Evolutionary conservation across 768 basidiomycete genomes (phyloP), one percentile per base, ranked within the genome.

Genomic region (Macrolepiota dolichaula): DNA sequence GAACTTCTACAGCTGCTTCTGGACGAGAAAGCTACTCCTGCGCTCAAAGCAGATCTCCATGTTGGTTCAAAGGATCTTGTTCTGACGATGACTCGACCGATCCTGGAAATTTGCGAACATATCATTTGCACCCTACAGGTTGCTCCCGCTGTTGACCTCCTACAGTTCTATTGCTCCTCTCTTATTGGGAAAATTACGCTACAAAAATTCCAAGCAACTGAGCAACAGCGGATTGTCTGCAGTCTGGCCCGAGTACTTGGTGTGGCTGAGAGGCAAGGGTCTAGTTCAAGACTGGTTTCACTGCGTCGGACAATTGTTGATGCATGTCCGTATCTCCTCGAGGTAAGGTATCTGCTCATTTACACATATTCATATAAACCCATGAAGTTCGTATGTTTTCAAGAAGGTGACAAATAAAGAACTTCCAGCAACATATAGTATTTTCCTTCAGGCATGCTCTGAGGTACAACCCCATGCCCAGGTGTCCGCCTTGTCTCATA

Each of bases 141-240:
- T 27, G 76, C 78, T 1, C 73, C 79, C 6, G 73, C 85, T 15
- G 66, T 75, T 29, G 75, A 76, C 53, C 71, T 89, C 15, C 69
- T 88, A 37, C 81, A 76, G 29, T 85, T 85, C 65, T 88, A 85
- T 63, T 76, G 78, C 67, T 69, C 72, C 46, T 59, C 70, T 54
- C 60, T 78, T 25, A 69, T 81, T 42, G 73, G 79, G 40, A 86
- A 81, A 66, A 70, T 79, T 57, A 77, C 76, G 24, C 70, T 87
- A 25, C 77, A 77, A 55, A 79, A 77, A 57, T 76, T 86, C 4
- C 63, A 71, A 2, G 71, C 71, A 36, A 73, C 77, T 36, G 78
- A 81, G 46, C 81, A 79, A 65, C 65, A 75, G 19, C 75, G 72
- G 54, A 70, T 87, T 15, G 75, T 87, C 58, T 72, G 72, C 54